Evolutionary conservation across 2,329 filamentous ascomycete genomes (phyloP).

Genomic region (Arthrobotrys entomopaga): DNA sequence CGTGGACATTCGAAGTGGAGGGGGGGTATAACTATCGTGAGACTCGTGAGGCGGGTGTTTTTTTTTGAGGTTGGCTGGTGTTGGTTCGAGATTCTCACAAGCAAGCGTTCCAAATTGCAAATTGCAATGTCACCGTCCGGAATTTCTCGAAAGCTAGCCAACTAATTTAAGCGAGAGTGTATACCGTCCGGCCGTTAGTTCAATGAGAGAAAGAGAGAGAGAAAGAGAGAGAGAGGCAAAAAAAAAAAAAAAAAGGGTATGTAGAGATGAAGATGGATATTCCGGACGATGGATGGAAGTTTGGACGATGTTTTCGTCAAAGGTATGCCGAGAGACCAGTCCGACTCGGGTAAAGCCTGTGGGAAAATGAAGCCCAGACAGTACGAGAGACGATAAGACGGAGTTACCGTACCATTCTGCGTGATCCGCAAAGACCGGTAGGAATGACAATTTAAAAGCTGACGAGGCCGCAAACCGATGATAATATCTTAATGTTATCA

Average conservation of each 20-base stretch:
- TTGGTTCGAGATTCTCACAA: too few species aligned
- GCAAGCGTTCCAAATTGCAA: too few species aligned
- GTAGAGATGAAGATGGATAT: too few species aligned
- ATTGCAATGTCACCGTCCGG: too few species aligned
- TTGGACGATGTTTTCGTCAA: conserved; percentile 23
- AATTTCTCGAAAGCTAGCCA: not conserved
- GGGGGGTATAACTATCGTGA: not conserved
- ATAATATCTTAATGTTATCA: not conserved
- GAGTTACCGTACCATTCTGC: not conserved
- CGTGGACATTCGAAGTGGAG: too few species aligned
- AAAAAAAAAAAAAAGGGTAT: not conserved
- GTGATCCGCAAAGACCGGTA: too few species aligned
- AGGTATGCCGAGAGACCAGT: conserved; percentile 23
- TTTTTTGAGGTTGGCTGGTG: not conserved
- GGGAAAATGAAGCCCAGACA: conserved; percentile 4
- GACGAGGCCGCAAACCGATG: not conserved
- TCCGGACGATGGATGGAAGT: not conserved
- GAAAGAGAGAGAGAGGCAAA: conserved; percentile 4
- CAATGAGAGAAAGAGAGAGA: conserved; percentile 17
- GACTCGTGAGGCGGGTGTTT: not conserved
- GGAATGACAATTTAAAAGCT: conserved; percentile 14
- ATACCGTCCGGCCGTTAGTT: conserved; percentile 13
- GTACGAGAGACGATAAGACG: conserved; percentile 40
- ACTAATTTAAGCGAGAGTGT: not conserved
- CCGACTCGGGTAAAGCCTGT: conserved; percentile 34